Base-by-base conservation (phyloP, 352 stramenopile species). In the Aphanomyces stellatus region DNA sequence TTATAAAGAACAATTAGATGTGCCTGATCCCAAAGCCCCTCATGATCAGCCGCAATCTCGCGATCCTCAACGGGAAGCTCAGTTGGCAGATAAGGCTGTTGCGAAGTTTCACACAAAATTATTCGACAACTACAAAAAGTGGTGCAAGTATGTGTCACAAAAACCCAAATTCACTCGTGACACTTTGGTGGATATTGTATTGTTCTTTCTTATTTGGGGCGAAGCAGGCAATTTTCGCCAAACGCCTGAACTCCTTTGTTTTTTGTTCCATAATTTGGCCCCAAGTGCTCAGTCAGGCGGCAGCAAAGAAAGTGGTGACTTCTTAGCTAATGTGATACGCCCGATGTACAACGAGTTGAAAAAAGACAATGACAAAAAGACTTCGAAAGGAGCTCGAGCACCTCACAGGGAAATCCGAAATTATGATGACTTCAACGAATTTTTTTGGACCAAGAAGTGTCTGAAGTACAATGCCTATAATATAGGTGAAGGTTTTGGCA, bases 391-490 rank as follows among this genome's bases (percentile, higher is more conserved):
- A n/a, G 79, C 79, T 6, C 82, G 85, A 3, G 83, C 85, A 7
- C 60, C 82, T 15, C 85, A 94, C 66, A 43, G 66, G 2, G 78
- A 94, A 60, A 91, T 94, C 35, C 82, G 85, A 25, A 92, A 92
- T 71, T 94, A 94, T 66, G 85, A 94, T 46, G 85, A 94, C 62
- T 94, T 94, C 51, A 94, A 94, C 69, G 85, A 94, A 74, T 94
- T 94, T 40, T 94, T 94, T 65, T 94, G 85, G 85, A 88, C 62
- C 64, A 94, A 94, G 63, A 94, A 92, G 65, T 92, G 83, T 41
- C 69, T 94, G 46, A 94, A 92, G 73, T 94, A 80, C 75, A 88
- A 88, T 55, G 55, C 71, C 7, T 79, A 75, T 34, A 85, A 56
- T n/a, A 91, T 94, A 34, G 72, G 73, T 28, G 83, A 90, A 60